Percentiles rank a stretch among this genome's conserved stretches.
These are phyloP conservation scores for Grosmannia clavigera DNA, from an alignment of 2,329 filamentous ascomycete species.

Conservation along the genomic window DNA sequence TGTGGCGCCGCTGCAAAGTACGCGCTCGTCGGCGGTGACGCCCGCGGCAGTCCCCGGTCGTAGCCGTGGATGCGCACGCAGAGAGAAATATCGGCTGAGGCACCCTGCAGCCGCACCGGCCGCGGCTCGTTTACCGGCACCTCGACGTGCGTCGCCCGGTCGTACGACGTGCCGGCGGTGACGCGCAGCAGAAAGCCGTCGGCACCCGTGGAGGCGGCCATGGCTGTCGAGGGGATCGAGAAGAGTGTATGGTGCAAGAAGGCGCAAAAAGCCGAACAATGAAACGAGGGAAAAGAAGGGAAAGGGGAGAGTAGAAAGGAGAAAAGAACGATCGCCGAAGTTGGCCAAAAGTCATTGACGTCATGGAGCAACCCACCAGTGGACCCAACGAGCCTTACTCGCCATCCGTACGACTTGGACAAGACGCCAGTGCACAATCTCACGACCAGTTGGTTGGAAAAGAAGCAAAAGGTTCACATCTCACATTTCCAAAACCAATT, in stretches of 20 bases:
- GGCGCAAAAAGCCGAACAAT: background rate
- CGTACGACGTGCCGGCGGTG: slow-evolving; percentile 69
- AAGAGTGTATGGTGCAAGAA: background rate
- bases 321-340: background rate
- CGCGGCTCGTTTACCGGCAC: slow-evolving; percentile 64
- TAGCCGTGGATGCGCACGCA: slow-evolving; percentile 61
- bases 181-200: slow-evolving; percentile 68
- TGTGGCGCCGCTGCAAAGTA: slow-evolving; percentile 70
- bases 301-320: background rate
- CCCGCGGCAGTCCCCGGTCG: slow-evolving; percentile 51
- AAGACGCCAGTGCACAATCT: too few species aligned
- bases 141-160: slow-evolving; percentile 55
- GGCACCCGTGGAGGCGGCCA: background rate
- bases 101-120: slow-evolving; percentile 49
- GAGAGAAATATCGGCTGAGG: slow-evolving; percentile 53
- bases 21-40: slow-evolving; percentile 54
- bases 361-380: background rate
- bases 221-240: background rate
- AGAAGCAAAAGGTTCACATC: too few species aligned
- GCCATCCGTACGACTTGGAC: too few species aligned
- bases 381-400: too few species aligned
- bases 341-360: background rate
- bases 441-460: too few species aligned
- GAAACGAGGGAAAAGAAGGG: background rate
- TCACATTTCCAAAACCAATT: too few species aligned